These are phyloP conservation scores for Mycena amicta DNA, from an alignment of 768 basidiomycete genomes.

Conservation along the genomic window DNA sequence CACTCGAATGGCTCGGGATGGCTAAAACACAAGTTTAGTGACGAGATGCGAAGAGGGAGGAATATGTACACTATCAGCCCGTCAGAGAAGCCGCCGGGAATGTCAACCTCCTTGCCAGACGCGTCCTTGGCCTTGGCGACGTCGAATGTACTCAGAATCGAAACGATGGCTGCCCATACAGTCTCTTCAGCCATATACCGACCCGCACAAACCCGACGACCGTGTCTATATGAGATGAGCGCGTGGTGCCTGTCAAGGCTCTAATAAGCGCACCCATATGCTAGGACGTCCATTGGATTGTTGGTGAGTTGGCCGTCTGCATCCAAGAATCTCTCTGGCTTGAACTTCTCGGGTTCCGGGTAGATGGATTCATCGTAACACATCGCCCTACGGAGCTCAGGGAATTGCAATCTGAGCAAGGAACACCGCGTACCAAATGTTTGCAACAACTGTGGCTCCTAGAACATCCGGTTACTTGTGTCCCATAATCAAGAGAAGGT, in stretches of 20 bases:
- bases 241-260: too few relatives aligned
- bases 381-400: background rate
- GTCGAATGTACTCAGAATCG: conserved; percentile 28
- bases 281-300: background rate
- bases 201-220: background rate
- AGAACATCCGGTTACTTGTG: background rate
- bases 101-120: conserved; percentile 26
- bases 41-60: background rate
- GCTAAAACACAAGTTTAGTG: background rate
- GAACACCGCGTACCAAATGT: conserved; percentile 6
- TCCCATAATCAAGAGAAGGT: background rate
- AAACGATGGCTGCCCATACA: conserved; percentile 29
- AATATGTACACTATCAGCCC: background rate
- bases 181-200: background rate
- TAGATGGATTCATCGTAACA: background rate
- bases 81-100: background rate
- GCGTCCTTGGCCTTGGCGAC: conserved; percentile 29
- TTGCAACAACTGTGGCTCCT: conserved; percentile 3
- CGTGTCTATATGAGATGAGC: background rate
- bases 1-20: conserved; percentile 8
- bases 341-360: background rate
- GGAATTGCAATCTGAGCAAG: background rate
- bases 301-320: background rate
- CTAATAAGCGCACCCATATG: background rate
- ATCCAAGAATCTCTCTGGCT: background rate